A percentile compares a stretch with the other conserved stretches of the same genome.
These are phyloP conservation scores for Rhynchosporium graminicola DNA, from an alignment of 2,329 filamentous ascomycete species.

Conservation along the genomic window DNA sequence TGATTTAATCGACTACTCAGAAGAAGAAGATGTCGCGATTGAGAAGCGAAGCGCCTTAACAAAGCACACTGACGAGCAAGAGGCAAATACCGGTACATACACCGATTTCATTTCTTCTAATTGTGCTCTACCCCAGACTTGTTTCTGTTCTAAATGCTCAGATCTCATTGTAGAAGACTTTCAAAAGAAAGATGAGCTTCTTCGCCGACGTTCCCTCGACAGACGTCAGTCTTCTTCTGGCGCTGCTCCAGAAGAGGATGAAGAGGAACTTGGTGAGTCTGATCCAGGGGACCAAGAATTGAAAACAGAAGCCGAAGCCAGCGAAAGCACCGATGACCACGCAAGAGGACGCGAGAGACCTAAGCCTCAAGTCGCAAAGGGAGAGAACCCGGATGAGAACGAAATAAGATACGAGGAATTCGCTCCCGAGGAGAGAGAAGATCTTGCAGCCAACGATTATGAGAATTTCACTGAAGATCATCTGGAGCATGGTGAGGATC, in stretches of 20 bases:
- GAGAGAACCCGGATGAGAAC: slow-evolving; percentile 32
- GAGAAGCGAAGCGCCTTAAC: slow-evolving; percentile 18
- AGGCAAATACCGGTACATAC: slow-evolving; percentile 34
- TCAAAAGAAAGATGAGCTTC: slow-evolving; percentile 30
- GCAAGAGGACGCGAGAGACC: not conserved
- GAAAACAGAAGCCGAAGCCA: not conserved
- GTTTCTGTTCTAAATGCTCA: slow-evolving; percentile 37
- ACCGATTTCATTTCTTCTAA: slow-evolving; percentile 31
- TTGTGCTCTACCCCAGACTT: slow-evolving; percentile 33
- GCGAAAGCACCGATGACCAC: not conserved
- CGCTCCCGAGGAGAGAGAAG: not conserved
- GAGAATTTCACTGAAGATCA: slow-evolving; percentile 34
- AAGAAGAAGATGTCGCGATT: slow-evolving; percentile 43
- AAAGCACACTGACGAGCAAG: slow-evolving; percentile 21
- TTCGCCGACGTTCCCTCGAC: slow-evolving; percentile 32
- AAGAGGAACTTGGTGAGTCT: not conserved
- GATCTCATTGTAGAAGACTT: slow-evolving; percentile 32
- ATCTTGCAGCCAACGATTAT: slow-evolving; percentile 41
- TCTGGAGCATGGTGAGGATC: slow-evolving; percentile 14
- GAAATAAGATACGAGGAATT: slow-evolving; percentile 44
- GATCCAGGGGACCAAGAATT: not conserved
- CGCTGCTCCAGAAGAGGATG: not conserved
- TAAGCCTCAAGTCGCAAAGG: not conserved
- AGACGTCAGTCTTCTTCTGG: slow-evolving; percentile 5
- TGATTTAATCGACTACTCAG: slow-evolving; percentile 52